Percentiles rank a stretch among this genome's conserved stretches.
Conservation (phyloP, 306 rosid genomes). For the Psophocarpus tetragonolobus region DNA sequence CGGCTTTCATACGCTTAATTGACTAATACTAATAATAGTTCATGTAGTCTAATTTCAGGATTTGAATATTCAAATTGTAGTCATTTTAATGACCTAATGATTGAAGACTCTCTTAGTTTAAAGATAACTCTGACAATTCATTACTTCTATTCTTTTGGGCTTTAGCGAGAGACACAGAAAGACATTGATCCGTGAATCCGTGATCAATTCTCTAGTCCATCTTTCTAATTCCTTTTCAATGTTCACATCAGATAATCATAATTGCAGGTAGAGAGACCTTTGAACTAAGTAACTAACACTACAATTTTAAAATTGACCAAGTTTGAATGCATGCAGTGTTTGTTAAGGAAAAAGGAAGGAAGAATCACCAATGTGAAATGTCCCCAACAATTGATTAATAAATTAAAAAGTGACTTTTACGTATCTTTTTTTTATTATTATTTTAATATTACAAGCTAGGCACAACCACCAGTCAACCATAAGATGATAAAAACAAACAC, state of each 20-base stretch:
- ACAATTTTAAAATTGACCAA: constrained; percentile 16
- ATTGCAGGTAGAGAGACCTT: constrained; percentile 10
- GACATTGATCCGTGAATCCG: background rate
- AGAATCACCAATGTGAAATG: too few relatives aligned
- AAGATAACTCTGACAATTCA: constrained; percentile 11
- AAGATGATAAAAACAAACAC: background rate
- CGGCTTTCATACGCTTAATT: constrained; percentile 30
- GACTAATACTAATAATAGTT: constrained; percentile 32
- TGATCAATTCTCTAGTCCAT: background rate
- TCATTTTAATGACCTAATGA: constrained; percentile 8
- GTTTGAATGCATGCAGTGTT: constrained; percentile 12
- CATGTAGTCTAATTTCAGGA: background rate
- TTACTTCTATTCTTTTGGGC: background rate
- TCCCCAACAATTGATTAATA: background rate
- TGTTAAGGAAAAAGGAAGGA: too few relatives aligned
- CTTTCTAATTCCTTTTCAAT: background rate
- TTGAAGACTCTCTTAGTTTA: background rate
- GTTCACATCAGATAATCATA: constrained; percentile 6
- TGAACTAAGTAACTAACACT: constrained; percentile 29
- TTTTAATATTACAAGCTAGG: background rate
- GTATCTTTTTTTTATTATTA: background rate
- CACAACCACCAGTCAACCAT: background rate
- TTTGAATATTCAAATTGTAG: background rate
- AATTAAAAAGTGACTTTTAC: background rate
- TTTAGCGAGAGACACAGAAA: background rate